A percentile compares a stretch with the other conserved stretches of the same genome.
Evolutionary conservation across 2,329 filamentous ascomycete genomes (phyloP).

Genomic region (Furcasterigmium furcatum): DNA sequence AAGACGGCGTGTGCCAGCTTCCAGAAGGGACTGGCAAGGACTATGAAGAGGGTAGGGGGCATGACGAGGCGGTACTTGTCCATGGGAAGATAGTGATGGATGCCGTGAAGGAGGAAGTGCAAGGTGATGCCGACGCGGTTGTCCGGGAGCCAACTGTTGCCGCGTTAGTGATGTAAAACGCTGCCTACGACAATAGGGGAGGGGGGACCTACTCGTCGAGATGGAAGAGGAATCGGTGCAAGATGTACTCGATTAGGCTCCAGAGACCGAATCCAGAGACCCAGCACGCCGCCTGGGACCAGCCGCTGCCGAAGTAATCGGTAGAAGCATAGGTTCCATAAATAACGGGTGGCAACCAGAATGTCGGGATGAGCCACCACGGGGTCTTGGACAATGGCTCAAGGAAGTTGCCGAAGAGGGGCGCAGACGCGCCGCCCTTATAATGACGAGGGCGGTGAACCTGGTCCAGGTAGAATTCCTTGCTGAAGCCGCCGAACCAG

Average conservation of each 20-base stretch:
- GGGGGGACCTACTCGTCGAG: constrained; percentile 71
- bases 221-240: constrained; percentile 93
- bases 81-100: constrained; percentile 99
- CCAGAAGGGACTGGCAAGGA: constrained; percentile 87
- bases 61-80: constrained; percentile 96
- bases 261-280: constrained; percentile 71
- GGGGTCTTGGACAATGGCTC: constrained; percentile 94
- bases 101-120: constrained; percentile 93
- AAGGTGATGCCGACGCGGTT: constrained; percentile 81
- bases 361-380: constrained; percentile 82
- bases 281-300: constrained; percentile 59
- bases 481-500: constrained; percentile 83
- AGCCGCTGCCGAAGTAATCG: constrained; percentile 51
- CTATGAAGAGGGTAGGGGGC: constrained; percentile 85
- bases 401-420: constrained; percentile 96
- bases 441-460: constrained; percentile 95
- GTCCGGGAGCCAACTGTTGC: constrained; percentile 75
- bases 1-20: constrained; percentile 82
- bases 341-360: constrained; percentile 79
- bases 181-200: not conserved
- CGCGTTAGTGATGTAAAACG: constrained; percentile 21
- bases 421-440: constrained; percentile 87
- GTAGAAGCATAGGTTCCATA: constrained; percentile 70
- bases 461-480: constrained; percentile 96
- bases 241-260: constrained; percentile 83